Conservation (phyloP, 768 basidiomycete genomes). For the Mrakia blollopis region DNA sequence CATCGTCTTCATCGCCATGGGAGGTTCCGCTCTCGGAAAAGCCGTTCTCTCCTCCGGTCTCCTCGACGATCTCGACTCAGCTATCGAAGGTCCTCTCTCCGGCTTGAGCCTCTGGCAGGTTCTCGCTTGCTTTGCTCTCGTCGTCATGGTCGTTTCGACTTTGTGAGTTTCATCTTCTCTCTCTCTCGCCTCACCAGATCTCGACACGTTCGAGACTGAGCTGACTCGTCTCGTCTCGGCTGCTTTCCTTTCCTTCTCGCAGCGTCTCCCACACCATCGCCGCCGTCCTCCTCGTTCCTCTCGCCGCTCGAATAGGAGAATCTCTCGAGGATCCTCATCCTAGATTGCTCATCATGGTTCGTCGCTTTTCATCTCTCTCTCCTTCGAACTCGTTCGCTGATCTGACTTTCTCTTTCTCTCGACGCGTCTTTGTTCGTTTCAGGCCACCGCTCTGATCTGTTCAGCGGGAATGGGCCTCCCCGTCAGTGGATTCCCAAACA, state of each 20-base stretch:
- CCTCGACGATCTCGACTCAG: slow-evolving; percentile 65
- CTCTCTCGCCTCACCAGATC: not conserved
- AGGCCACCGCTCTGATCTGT: slow-evolving; percentile 74
- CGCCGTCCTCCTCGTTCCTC: slow-evolving; percentile 91
- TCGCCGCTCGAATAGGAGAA: slow-evolving; percentile 83
- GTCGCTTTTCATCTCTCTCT: slow-evolving; percentile 6
- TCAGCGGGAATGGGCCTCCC: slow-evolving; percentile 92
- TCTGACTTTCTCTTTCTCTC: too few relatives aligned
- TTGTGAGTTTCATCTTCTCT: not conserved
- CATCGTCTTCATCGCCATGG: slow-evolving; percentile 88
- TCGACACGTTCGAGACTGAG: not conserved
- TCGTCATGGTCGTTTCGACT: slow-evolving; percentile 31
- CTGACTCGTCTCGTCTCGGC: not conserved
- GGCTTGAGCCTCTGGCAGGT: slow-evolving; percentile 48
- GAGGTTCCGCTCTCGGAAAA: slow-evolving; percentile 91
- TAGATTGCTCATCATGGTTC: slow-evolving; percentile 81
- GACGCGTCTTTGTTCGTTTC: not conserved
- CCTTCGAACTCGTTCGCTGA: not conserved
- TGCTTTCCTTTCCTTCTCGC: slow-evolving; percentile 79
- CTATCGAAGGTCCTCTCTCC: slow-evolving; percentile 52
- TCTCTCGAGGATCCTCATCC: slow-evolving; percentile 64
- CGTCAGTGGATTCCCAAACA: slow-evolving; percentile 85
- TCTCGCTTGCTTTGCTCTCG: slow-evolving; percentile 37
- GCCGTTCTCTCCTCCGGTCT: slow-evolving; percentile 87
- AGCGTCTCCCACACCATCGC: slow-evolving; percentile 97